Conservation (phyloP, 192 early-diverging fungal genomes). For the Podila epigama region DNA sequence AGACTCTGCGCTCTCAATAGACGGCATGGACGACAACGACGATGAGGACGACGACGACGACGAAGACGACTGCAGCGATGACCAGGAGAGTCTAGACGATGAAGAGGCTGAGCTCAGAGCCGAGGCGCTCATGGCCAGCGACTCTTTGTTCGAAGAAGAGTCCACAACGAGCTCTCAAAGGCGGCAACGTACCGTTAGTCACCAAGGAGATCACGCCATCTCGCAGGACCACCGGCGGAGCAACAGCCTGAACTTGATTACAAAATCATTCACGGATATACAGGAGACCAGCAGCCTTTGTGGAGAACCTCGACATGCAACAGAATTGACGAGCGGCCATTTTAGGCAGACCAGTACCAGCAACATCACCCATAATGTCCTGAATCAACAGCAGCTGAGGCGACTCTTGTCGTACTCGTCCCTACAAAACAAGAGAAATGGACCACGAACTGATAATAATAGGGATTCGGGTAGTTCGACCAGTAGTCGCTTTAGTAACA, state of each 20-base stretch:
- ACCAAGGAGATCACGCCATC: background rate
- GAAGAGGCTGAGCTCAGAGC: conserved; percentile 41
- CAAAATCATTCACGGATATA: background rate
- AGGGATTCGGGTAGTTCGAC: background rate
- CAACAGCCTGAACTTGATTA: background rate
- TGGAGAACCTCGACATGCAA: background rate
- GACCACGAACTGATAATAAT: background rate
- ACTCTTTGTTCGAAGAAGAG: background rate
- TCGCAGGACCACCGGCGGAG: background rate
- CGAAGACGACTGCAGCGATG: conserved; percentile 18
- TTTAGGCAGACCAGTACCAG: background rate
- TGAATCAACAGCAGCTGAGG: conserved; percentile 20
- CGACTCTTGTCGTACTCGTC: conserved; percentile 16
- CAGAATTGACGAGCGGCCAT: background rate
- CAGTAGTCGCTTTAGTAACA: background rate
- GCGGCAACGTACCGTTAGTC: background rate
- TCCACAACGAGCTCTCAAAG: background rate
- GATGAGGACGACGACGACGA: background rate
- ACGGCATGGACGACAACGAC: background rate
- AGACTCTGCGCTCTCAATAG: background rate
- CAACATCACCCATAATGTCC: background rate
- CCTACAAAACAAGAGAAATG: conserved; percentile 1
- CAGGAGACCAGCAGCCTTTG: background rate
- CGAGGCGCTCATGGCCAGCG: conserved; percentile 27
- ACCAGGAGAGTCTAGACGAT: conserved; percentile 31